Evolutionary conservation across 495 filamentous ascomycete genomes (phyloP).

Genomic region (Lepraria neglecta): DNA sequence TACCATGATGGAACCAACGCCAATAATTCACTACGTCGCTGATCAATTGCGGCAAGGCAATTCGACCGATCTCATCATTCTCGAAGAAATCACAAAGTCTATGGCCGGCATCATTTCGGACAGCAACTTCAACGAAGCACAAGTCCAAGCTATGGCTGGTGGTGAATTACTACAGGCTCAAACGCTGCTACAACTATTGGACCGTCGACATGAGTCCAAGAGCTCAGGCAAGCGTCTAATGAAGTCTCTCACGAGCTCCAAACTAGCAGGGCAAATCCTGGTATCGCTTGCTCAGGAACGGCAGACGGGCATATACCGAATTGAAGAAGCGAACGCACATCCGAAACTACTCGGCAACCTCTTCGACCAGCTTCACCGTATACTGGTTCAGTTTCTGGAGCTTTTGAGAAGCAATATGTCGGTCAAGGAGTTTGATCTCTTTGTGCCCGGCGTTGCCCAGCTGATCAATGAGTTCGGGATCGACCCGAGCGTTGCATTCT

Average conservation of each 20-base stretch:
- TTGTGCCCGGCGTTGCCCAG: conserved; percentile 66
- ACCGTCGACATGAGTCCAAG: conserved; percentile 65
- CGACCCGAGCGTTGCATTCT: conserved; percentile 77
- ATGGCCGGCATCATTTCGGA: conserved; percentile 91
- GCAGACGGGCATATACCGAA: conserved; percentile 67
- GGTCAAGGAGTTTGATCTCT: conserved; percentile 68
- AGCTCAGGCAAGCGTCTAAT: conserved; percentile 69
- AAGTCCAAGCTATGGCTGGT: conserved; percentile 79
- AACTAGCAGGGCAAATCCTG: conserved; percentile 69
- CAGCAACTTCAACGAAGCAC: conserved; percentile 75
- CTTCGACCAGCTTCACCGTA: conserved; percentile 80
- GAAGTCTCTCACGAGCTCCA: conserved; percentile 64
- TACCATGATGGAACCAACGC: conserved; percentile 73
- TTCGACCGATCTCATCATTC: conserved; percentile 76
- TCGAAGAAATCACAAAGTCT: conserved; percentile 78
- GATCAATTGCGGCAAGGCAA: conserved; percentile 73
- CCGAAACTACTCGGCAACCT: conserved; percentile 77
- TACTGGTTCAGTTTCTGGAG: conserved; percentile 83
- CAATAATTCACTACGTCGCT: conserved; percentile 82
- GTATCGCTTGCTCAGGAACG: conserved; percentile 86
- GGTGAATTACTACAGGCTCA: conserved; percentile 72
- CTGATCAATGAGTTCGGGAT: conserved; percentile 77
- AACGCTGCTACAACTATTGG: conserved; percentile 67
- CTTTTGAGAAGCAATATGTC: conserved; percentile 73
- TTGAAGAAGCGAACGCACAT: conserved; percentile 59